A percentile compares a stretch with the other conserved stretches of the same genome.
These are phyloP conservation scores for Corymbia calophylla DNA, from an alignment of 441 rosid genomes.

Conservation along the genomic window DNA sequence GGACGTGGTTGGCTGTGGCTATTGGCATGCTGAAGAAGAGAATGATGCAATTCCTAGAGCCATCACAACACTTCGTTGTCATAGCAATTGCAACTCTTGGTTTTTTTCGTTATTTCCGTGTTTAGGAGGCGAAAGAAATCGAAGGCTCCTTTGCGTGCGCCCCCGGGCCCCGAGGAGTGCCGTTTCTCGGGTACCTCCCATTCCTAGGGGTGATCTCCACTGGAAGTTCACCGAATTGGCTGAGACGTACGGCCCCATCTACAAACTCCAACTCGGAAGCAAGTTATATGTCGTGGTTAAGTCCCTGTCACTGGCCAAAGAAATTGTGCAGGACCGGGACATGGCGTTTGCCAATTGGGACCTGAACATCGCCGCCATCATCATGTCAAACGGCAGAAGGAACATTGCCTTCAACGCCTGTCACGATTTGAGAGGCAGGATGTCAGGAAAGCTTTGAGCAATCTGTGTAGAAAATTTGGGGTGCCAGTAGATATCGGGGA, in stretches of 20 bases:
- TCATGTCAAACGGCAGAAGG: constrained; percentile 17
- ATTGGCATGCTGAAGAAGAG: neutral
- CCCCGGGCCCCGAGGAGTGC: constrained; percentile 26
- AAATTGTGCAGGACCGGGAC: constrained; percentile 29
- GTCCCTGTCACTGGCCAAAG: constrained; percentile 15
- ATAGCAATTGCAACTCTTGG: neutral
- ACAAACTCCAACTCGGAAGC: constrained; percentile 17
- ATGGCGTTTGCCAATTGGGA: constrained; percentile 18
- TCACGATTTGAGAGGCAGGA: constrained; percentile 10
- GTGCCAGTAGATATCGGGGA: constrained; percentile 8
- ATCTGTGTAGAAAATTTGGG: constrained; percentile 3
- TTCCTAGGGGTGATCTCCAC: constrained; percentile 18
- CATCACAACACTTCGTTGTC: neutral
- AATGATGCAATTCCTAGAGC: neutral
- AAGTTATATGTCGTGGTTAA: constrained; percentile 14
- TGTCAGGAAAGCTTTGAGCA: constrained; percentile 1
- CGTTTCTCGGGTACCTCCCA: constrained; percentile 26
- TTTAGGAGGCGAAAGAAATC: neutral
- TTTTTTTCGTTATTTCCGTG: neutral
- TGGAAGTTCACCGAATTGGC: constrained; percentile 15
- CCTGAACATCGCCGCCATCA: constrained; percentile 1
- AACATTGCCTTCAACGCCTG: constrained; percentile 24
- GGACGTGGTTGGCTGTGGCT: neutral
- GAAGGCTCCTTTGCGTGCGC: neutral
- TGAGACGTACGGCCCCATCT: constrained; percentile 13